Evolutionary conservation across 352 stramenopile species (phyloP), one percentile per base, ranked within the genome.

Genomic region (Phytophthora palmivora): DNA sequence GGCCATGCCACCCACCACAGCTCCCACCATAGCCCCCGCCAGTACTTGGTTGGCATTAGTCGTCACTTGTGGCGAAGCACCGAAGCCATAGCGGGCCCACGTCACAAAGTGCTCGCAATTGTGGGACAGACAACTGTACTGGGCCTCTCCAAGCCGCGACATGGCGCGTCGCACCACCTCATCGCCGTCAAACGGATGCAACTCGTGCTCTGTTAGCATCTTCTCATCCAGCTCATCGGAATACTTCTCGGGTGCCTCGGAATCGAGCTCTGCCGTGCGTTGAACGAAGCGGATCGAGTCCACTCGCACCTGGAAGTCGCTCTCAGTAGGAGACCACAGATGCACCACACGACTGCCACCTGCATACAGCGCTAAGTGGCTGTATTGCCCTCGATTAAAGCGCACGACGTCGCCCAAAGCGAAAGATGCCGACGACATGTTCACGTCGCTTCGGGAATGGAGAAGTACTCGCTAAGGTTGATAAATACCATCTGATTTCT

Each of bases 81-180:
- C 72, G 10, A 76, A 56, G 15, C 78, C 78, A 53, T 92, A 89
- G 32, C 80, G 69, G 11, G 78, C 82, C 82, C 78, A 92, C 42
- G 82, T 89, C 38, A 89, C 82, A 67, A 92, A 92, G 59, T 92
- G 82, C 51, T 92, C 82, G 72, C 82, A 92, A 52, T 92, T 92
- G 70, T 84, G 70, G 5, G 22, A 55, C 33, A 92, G 30, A 18
- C 44, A 84, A 47, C 78, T 72, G 65, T 92, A 92, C 24, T 73
- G 63, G 22, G 55, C 63, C 60, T 87, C 79, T 37, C 80, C 78
- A 10, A 92, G 72, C 9, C 76, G 66, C 33, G 69, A 66, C 46
- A 73, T 71, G 24, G 82, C 82, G 24, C 82, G 78, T 1, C 54
- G 58, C 55, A 88, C 70, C 16, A 76, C 62, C 16, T 88, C 78